Base-by-base conservation (phyloP, 2,329 filamentous ascomycete genomes). In the Calonectria leucothoes region DNA sequence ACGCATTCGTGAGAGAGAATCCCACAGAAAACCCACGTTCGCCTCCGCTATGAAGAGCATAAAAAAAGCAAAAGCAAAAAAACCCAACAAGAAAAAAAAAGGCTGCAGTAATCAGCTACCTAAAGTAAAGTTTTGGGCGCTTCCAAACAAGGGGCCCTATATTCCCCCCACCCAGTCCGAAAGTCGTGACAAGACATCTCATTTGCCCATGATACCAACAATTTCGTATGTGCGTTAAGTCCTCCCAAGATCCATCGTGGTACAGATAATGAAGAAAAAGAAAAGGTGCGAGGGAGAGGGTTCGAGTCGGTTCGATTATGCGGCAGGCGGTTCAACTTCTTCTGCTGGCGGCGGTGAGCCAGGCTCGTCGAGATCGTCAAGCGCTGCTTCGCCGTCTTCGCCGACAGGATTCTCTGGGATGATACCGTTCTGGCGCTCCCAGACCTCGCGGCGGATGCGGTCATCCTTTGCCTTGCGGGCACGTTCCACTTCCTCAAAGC, bases 401-500 rank as follows among this genome's bases (percentile, higher is more conserved):
- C 85, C 88, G 45, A 84, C 84, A 10, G 83, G 82, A 0, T 88
- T 82, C 14, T 88, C 88, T 0, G 86, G 82, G 23, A 88, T 71
- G 20, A 90, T 84, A 15, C 91, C 91, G 78, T 93, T 93, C 86
- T 90, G 88, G 51, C 91, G 85, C 78, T 93, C 91, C 92, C 92
- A 93, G 15, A 93, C 94, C 83, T 98, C 96, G 79, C 91, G 93
- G 71, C 96, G 89, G 72, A 95, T 95, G 78, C 91, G 90, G 74
- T 98, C 97, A 80, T 99, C 97, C 83, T 96, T 98, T 42, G 93
- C 91, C 82, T 93, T 93, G 64, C 97, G 90, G 57, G 95, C 88
- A 67, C 97, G 90, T 85, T 99, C 97, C 0, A 96, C 93, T 85
- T 99, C 97, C 83, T 98, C 97, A 64, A 98, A 93, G 0, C 97